These are phyloP conservation scores for Karstenula rhodostoma DNA, from an alignment of 2,329 filamentous ascomycete species.

Conservation along the genomic window DNA sequence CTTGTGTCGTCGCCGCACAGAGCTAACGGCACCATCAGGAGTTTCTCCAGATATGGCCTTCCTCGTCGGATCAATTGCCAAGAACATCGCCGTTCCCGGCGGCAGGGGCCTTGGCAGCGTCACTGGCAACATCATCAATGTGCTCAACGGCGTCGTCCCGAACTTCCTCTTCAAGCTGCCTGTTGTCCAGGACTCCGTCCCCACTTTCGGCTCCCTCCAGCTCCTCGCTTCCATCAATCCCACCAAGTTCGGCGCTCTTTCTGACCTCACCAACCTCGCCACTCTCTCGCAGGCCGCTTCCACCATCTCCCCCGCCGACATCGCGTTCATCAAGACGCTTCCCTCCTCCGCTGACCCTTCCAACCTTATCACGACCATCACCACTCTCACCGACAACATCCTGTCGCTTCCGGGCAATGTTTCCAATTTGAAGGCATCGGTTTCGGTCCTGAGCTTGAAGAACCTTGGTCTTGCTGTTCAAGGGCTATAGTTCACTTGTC, in stretches of 20 bases:
- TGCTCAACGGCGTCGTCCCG: conserved; percentile 25
- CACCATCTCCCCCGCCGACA: conserved; percentile 20
- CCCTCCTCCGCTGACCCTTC: conserved; percentile 19
- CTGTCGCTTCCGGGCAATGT: conserved; percentile 23
- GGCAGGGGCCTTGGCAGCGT: conserved; percentile 23
- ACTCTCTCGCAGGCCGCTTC: conserved; percentile 18
- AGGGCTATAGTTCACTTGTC: background rate
- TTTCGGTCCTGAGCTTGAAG: conserved; percentile 17
- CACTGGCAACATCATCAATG: conserved; percentile 20
- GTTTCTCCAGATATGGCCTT: conserved; percentile 23
- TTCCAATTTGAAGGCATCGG: conserved; percentile 23
- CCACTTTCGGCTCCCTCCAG: conserved; percentile 27
- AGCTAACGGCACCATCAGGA: conserved; percentile 13
- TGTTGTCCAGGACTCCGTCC: conserved; percentile 25
- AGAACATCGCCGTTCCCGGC: conserved; percentile 27
- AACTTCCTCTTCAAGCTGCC: conserved; percentile 31
- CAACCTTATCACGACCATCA: conserved; percentile 25
- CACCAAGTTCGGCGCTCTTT: conserved; percentile 22
- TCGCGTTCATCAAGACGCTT: conserved; percentile 24
- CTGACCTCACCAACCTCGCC: conserved; percentile 19
- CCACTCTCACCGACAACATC: conserved; percentile 20
- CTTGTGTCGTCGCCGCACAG: background rate
- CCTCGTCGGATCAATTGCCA: conserved; percentile 26
- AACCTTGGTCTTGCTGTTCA: conserved; percentile 27
- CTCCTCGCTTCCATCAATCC: conserved; percentile 28